These are phyloP conservation scores for Trichoderma gamsii DNA, from an alignment of 495 filamentous ascomycete species.

Conservation along the genomic window DNA sequence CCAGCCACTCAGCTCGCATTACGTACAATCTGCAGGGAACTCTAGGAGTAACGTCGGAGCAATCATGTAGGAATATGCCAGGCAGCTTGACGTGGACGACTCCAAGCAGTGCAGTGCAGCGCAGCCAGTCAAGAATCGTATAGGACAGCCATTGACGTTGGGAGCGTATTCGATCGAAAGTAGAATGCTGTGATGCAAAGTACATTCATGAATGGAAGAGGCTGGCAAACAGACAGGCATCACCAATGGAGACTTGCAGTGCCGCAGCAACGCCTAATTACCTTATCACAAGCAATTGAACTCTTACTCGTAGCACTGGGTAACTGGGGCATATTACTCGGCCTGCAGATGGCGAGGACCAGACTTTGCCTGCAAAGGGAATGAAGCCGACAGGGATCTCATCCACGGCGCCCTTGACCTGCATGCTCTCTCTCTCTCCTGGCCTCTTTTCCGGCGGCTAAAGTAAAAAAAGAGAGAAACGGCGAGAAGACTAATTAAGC, in stretches of 20 bases:
- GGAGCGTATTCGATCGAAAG: background rate
- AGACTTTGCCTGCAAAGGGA: background rate
- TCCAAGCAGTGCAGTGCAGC: background rate
- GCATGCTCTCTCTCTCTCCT: constrained; percentile 4
- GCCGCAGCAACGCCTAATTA: no score
- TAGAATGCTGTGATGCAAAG: no score
- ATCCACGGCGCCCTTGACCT: background rate
- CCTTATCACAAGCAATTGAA: no score
- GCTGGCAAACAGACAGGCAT: no score
- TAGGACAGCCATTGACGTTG: background rate
- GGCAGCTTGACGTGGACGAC: constrained; percentile 3
- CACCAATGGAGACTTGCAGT: no score
- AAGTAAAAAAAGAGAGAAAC: background rate
- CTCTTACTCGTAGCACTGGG: background rate
- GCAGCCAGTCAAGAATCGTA: background rate
- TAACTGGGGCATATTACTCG: background rate
- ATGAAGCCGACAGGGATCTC: constrained; percentile 3
- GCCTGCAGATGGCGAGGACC: background rate
- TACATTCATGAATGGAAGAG: no score
- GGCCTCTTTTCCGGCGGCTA: constrained; percentile 41
- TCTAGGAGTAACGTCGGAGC: no score
- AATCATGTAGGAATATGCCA: background rate
- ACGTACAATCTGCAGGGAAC: no score
- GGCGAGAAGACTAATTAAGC: background rate
- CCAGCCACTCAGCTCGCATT: no score